phyloP scores from a whole-genome alignment of 2,329 filamentous ascomycete genomes.

The Calcarisporium arbuscula region DNA sequence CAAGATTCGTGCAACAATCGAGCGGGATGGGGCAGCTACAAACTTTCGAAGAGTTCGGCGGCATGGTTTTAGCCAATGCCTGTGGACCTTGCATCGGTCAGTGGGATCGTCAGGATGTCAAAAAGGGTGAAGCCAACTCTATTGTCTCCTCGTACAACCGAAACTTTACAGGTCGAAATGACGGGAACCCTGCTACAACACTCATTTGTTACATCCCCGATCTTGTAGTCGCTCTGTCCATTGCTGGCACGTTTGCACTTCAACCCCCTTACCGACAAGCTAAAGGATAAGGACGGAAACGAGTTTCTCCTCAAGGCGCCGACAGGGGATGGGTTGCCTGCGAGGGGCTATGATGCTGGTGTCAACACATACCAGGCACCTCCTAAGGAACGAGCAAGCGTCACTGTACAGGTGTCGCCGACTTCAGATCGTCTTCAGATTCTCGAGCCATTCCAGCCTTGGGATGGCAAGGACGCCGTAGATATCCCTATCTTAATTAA shows the following conservation, averaged over 20 bases:
- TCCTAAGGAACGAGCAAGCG: slow-evolving; percentile 65
- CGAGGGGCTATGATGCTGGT: slow-evolving; percentile 80
- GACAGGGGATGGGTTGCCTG: slow-evolving; percentile 73
- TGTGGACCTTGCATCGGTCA: slow-evolving; percentile 91
- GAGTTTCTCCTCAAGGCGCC: slow-evolving; percentile 85
- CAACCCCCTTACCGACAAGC: slow-evolving; percentile 86
- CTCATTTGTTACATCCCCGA: slow-evolving; percentile 90
- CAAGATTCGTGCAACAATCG: slow-evolving; percentile 93
- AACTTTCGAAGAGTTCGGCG: slow-evolving; percentile 95
- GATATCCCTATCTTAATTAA: slow-evolving; percentile 94
- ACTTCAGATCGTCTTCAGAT: slow-evolving; percentile 91
- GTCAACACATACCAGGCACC: slow-evolving; percentile 94
- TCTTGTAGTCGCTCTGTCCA: slow-evolving; percentile 77
- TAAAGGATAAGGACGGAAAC: slow-evolving; percentile 94
- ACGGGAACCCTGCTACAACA: slow-evolving; percentile 91
- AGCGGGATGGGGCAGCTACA: slow-evolving; percentile 82
- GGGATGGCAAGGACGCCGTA: slow-evolving; percentile 85
- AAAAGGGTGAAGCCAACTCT: slow-evolving; percentile 93
- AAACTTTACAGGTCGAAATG: slow-evolving; percentile 98
- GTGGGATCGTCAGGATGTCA: slow-evolving; percentile 89
- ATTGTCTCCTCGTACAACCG: slow-evolving; percentile 99
- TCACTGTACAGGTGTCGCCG: slow-evolving; percentile 79
- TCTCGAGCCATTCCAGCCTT: slow-evolving; percentile 75
- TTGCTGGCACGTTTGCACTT: slow-evolving; percentile 83
- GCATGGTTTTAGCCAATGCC: slow-evolving; percentile 89